Conservation (phyloP, 495 filamentous ascomycete species). For the Acidiella bohemica region DNA sequence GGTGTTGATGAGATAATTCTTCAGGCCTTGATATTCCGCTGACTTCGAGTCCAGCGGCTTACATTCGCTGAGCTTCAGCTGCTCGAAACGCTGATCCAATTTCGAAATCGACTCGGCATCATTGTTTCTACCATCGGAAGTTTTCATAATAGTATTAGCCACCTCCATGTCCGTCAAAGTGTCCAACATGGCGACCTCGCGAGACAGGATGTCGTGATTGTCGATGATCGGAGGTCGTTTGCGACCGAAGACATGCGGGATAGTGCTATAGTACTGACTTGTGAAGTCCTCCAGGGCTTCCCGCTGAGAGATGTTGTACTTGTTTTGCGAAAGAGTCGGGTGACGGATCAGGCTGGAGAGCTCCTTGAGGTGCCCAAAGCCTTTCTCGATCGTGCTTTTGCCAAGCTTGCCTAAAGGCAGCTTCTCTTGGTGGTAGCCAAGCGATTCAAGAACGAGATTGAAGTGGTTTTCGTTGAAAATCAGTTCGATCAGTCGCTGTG, state of each 20-base stretch:
- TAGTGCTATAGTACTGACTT: slow-evolving; percentile 65
- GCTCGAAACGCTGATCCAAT: slow-evolving; percentile 57
- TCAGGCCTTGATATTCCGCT: slow-evolving; percentile 49
- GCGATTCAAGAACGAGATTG: slow-evolving; percentile 45
- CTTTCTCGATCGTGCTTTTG: slow-evolving; percentile 54
- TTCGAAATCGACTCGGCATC: slow-evolving; percentile 50
- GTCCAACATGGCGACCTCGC: slow-evolving; percentile 64
- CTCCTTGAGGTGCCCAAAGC: slow-evolving; percentile 61
- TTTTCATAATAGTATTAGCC: slow-evolving; percentile 59
- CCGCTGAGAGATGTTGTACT: not conserved
- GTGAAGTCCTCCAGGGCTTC: slow-evolving; percentile 43
- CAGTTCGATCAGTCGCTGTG: slow-evolving; percentile 57
- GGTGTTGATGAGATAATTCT: slow-evolving; percentile 52
- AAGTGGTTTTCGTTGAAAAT: slow-evolving; percentile 71
- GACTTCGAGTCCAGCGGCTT: slow-evolving; percentile 46
- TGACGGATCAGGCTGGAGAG: slow-evolving; percentile 49
- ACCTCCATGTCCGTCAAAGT: slow-evolving; percentile 72
- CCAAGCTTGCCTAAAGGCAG: slow-evolving; percentile 74
- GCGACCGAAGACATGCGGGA: slow-evolving; percentile 75
- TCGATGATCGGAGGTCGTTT: slow-evolving; percentile 53
- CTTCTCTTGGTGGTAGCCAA: slow-evolving; percentile 68
- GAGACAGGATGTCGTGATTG: slow-evolving; percentile 43
- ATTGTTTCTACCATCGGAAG: slow-evolving; percentile 32
- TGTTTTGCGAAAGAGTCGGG: slow-evolving; percentile 34
- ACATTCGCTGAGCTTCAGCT: slow-evolving; percentile 65